Evolutionary conservation across 2,329 filamentous ascomycete species (phyloP).

Genomic region (Cryphonectria radicalis): DNA sequence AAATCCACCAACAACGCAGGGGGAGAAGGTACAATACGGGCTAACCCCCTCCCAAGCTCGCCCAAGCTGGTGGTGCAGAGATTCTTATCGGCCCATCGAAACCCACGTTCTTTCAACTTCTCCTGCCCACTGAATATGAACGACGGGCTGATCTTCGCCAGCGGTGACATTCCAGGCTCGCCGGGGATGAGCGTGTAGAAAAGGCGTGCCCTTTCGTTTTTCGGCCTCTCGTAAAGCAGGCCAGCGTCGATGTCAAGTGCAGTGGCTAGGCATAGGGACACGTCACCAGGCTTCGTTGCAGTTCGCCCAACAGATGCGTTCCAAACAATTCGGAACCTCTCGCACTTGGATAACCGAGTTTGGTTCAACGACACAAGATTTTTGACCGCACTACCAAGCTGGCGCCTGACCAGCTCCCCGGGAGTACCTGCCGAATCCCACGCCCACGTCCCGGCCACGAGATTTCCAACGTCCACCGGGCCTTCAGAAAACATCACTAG

Average conservation of each 20-base stretch:
- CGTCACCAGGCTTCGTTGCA: constrained; percentile 1
- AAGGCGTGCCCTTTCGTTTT: neutral
- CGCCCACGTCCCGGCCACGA: constrained; percentile 1
- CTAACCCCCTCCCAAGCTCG: no score
- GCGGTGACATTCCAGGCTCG: no score
- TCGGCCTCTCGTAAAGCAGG: constrained; percentile 3
- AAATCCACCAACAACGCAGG: no score
- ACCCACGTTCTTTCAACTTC: constrained; percentile 9
- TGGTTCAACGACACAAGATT: no score
- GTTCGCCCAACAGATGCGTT: neutral
- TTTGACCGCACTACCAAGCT: neutral
- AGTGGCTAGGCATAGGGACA: constrained; percentile 6
- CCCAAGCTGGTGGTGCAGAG: no score
- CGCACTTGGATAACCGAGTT: no score
- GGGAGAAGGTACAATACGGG: no score
- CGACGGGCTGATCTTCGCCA: constrained; percentile 8
- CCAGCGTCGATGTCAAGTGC: constrained; percentile 5
- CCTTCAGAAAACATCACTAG: constrained; percentile 1
- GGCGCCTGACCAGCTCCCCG: neutral
- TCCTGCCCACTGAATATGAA: constrained; percentile 10
- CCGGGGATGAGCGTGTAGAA: no score
- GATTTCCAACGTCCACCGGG: neutral
- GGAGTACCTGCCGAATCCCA: neutral
- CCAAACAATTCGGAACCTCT: no score
- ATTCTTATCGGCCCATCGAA: constrained; percentile 7